Percentiles rank a stretch among this genome's conserved stretches.
Evolutionary conservation across 2,329 filamentous ascomycete species (phyloP).

Genomic region (Talaromyces rugulosus): DNA sequence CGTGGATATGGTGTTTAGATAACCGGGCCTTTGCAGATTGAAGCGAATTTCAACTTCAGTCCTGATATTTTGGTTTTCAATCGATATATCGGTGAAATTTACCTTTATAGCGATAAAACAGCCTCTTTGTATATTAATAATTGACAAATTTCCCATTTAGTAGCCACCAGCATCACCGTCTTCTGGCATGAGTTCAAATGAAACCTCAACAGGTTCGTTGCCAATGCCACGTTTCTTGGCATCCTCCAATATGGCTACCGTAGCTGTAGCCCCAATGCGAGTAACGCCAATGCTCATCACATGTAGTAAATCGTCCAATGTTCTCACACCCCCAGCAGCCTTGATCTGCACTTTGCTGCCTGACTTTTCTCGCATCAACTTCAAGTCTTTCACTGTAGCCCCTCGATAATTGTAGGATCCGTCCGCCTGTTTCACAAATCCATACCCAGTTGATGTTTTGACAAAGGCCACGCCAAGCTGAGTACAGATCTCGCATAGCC

Average conservation of each 20-base stretch:
- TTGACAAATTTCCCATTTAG: no score
- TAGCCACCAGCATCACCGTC: no score
- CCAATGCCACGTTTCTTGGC: conserved; percentile 48
- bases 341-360: conserved; percentile 51
- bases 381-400: conserved; percentile 49
- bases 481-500: conserved; percentile 54
- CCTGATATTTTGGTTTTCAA: no score
- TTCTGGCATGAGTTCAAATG: no score
- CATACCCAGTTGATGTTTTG: conserved; percentile 60
- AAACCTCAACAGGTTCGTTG: no score
- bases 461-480: conserved; percentile 51
- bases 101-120: no score
- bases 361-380: conserved; percentile 50
- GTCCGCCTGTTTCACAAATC: conserved; percentile 53
- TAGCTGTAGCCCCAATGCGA: conserved; percentile 55
- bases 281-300: conserved; percentile 53
- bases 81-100: no score
- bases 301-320: conserved; percentile 53
- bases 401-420: conserved; percentile 53
- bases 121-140: no score
- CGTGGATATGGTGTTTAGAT: no score
- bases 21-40: no score
- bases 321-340: conserved; percentile 55
- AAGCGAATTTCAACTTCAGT: no score
- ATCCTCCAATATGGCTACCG: conserved; percentile 52